These are phyloP conservation scores for Heimioporus sp. DNA, from an alignment of 768 basidiomycete species.

Conservation along the genomic window DNA sequence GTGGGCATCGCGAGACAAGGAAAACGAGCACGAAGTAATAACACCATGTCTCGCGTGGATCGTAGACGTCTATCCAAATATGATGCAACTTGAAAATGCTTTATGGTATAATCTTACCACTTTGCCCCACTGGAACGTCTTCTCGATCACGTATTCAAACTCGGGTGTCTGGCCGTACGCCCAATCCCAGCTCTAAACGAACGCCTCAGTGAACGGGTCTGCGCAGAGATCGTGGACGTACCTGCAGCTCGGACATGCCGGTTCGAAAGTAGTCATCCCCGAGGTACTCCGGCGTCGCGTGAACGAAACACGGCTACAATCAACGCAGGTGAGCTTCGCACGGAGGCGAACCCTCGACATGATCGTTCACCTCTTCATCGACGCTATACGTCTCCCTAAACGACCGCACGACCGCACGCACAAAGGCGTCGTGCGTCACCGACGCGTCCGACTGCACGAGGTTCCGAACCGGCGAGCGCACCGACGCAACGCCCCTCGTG, in stretches of 20 bases:
- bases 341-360: neutral
- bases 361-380: slow-evolving; percentile 30
- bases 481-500: slow-evolving; percentile 85
- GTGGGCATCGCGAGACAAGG: slow-evolving; percentile 20
- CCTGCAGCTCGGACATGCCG: slow-evolving; percentile 74
- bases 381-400: slow-evolving; percentile 62
- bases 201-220: neutral
- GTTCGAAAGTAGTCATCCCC: slow-evolving; percentile 58
- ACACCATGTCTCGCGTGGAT: slow-evolving; percentile 66
- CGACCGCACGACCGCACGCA: slow-evolving; percentile 60
- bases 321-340: slow-evolving; percentile 1
- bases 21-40: slow-evolving; percentile 48
- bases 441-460: slow-evolving; percentile 51
- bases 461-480: slow-evolving; percentile 91
- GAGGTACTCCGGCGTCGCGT: slow-evolving; percentile 45
- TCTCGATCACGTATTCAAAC: slow-evolving; percentile 63
- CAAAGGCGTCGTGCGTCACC: slow-evolving; percentile 69
- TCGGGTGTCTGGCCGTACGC: slow-evolving; percentile 91
- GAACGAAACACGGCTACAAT: slow-evolving; percentile 40
- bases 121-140: slow-evolving; percentile 51
- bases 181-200: slow-evolving; percentile 88
- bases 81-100: neutral
- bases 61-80: slow-evolving; percentile 35
- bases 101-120: slow-evolving; percentile 34
- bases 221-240: slow-evolving; percentile 29